Evolutionary conservation across 306 rosid species (phyloP), one percentile per base, ranked within the genome.

Genomic region (Mucuna pruriens): DNA sequence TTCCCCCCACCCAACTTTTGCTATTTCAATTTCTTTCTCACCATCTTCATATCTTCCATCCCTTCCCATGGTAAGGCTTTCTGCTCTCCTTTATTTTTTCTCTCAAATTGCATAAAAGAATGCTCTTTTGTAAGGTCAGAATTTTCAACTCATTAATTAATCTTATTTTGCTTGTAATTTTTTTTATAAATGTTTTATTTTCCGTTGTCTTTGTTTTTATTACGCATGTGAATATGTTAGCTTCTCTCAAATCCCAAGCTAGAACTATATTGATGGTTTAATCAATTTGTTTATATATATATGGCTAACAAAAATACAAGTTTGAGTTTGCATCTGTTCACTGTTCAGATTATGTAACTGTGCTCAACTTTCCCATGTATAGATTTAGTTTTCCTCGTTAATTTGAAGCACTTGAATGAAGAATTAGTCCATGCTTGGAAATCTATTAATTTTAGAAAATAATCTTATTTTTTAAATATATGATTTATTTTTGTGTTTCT

Each of bases 1-100:
- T 92, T 86, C 91, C 91, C 86, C 97, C 84, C 85, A 87, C 19
- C 94, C 87, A 86, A 26, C 80, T 75, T 65, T 86, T 86, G 77
- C 84, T 76, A 2, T 34, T 25, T 16, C n/a, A n/a, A n/a, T n/a
- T n/a, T n/a, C 2, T 29, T 60, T 31, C 31, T 7, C 6, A 36
- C 61, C 45, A 4, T 4, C 6, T 46, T 70, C 45, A 4, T 4
- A 3, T 13, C 46, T 29, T 17, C 23, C 16, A 4, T n/a, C n/a
- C n/a, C 10, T 15, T 62, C 26, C 2, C 7, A 7, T 72, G 80
- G 85, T 70, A 76, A 86, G 74, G 1, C 45, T 80, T 83, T 83
- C 77, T n/a, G n/a, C 82, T 31, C 54, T 67, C 57, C 62, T 65
- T 76, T 76, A 67, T 6, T 45, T 31, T 65, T 55, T 67, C 58